phyloP scores from a whole-genome alignment of 176 grass and related monocot species.

The Eremochloa ophiuroides region DNA sequence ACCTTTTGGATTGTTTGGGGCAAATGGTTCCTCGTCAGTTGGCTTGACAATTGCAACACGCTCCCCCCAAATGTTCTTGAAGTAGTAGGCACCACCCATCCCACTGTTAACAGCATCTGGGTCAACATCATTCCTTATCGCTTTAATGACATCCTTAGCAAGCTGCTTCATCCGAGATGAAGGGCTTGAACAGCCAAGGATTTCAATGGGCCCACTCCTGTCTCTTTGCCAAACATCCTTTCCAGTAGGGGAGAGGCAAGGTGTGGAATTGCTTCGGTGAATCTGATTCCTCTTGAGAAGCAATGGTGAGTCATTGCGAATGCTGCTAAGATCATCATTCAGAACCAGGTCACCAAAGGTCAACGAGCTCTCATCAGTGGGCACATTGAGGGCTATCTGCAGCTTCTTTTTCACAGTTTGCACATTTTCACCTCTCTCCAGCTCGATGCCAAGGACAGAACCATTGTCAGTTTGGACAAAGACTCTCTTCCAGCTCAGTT shows the following conservation, averaged over 20 bases:
- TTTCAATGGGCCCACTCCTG: slow-evolving; percentile 67
- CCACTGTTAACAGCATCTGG: slow-evolving; percentile 74
- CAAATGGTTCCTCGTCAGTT: slow-evolving; percentile 96
- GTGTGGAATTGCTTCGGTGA: slow-evolving; percentile 81
- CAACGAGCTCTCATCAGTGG: slow-evolving; percentile 86
- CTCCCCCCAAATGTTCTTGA: slow-evolving; percentile 65
- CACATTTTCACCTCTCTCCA: slow-evolving; percentile 85
- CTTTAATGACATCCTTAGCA: slow-evolving; percentile 73
- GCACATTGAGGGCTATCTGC: slow-evolving; percentile 73
- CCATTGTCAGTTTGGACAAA: slow-evolving; percentile 95
- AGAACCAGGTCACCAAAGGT: slow-evolving; percentile 82
- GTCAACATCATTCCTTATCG: slow-evolving; percentile 65
- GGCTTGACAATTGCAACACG: slow-evolving; percentile 93
- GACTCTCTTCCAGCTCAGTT: slow-evolving; percentile 74
- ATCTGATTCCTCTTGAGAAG: slow-evolving; percentile 77
- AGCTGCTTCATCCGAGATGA: slow-evolving; percentile 71
- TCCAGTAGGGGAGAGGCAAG: slow-evolving; percentile 80
- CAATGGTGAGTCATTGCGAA: slow-evolving; percentile 79
- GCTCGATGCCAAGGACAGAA: slow-evolving; percentile 76
- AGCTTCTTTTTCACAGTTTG: slow-evolving; percentile 91
- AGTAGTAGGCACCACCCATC: slow-evolving; percentile 94
- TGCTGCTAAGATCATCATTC: slow-evolving; percentile 81
- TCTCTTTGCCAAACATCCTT: slow-evolving; percentile 58
- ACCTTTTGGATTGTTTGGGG: slow-evolving; percentile 95
- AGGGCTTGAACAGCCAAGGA: slow-evolving; percentile 71